phyloP scores from a whole-genome alignment of 2,329 filamentous ascomycete species.

The Septoria petroselini region DNA sequence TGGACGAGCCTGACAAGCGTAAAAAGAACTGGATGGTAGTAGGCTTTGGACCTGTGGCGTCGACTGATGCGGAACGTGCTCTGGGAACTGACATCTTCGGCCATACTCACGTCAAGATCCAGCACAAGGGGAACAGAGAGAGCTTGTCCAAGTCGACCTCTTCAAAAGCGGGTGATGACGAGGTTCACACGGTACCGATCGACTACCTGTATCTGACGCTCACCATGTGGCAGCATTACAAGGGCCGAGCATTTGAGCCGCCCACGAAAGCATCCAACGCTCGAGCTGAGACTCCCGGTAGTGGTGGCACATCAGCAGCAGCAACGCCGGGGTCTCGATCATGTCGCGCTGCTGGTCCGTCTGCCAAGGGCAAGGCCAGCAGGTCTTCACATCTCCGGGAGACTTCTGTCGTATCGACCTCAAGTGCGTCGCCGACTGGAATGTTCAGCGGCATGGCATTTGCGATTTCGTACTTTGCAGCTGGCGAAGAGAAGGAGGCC shows the following conservation, averaged over 20 bases:
- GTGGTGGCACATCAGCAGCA: slow-evolving; percentile 39
- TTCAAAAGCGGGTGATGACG: slow-evolving; percentile 20
- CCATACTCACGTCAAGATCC: slow-evolving; percentile 41
- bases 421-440: slow-evolving; percentile 2
- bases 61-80: slow-evolving; percentile 32
- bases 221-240: slow-evolving; percentile 44
- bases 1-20: slow-evolving; percentile 46
- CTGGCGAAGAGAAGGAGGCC: slow-evolving; percentile 56
- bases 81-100: slow-evolving; percentile 45
- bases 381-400: slow-evolving; percentile 29
- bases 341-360: slow-evolving; percentile 39
- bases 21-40: slow-evolving; percentile 45
- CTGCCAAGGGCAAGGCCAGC: slow-evolving; percentile 13
- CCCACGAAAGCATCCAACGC: slow-evolving; percentile 10
- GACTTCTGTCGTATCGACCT: slow-evolving; percentile 27
- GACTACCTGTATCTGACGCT: slow-evolving; percentile 45
- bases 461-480: slow-evolving; percentile 69
- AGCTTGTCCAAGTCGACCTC: slow-evolving; percentile 32
- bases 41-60: slow-evolving; percentile 42
- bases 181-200: slow-evolving; percentile 42
- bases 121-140: slow-evolving; percentile 41
- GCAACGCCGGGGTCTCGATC: slow-evolving; percentile 51
- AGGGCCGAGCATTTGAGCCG: slow-evolving; percentile 39
- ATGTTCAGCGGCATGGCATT: slow-evolving; percentile 83
- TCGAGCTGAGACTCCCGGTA: slow-evolving; percentile 12